These are phyloP conservation scores for Salix brachista DNA, from an alignment of 345 rosid species.

Conservation along the genomic window DNA sequence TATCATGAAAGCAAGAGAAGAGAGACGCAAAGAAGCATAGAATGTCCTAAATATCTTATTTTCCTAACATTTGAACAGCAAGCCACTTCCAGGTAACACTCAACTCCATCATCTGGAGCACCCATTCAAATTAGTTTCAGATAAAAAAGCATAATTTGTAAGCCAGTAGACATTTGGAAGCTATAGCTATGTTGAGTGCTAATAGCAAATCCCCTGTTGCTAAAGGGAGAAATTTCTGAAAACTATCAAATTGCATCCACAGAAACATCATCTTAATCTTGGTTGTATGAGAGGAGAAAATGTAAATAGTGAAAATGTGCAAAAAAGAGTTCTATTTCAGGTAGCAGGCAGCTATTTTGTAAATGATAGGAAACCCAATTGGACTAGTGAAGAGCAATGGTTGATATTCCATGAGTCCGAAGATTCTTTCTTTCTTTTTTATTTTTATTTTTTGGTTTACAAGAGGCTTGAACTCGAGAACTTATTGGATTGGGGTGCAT, in stretches of 20 bases:
- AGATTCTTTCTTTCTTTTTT: no score
- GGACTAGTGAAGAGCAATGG: not conserved
- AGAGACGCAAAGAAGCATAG: not conserved
- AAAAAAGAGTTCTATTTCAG: not conserved
- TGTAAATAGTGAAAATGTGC: not conserved
- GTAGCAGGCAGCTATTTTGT: not conserved
- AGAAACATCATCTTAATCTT: not conserved
- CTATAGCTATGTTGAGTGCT: not conserved
- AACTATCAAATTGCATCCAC: not conserved
- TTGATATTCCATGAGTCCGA: no score
- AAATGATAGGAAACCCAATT: not conserved
- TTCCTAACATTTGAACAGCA: not conserved
- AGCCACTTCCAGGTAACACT: not conserved
- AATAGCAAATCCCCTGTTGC: not conserved
- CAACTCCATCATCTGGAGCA: no score
- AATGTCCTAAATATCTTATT: not conserved
- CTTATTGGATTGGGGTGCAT: no score
- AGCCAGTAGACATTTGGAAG: not conserved
- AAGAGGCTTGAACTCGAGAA: no score
- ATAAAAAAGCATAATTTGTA: not conserved
- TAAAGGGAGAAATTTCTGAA: not conserved
- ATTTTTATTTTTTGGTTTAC: no score
- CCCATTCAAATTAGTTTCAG: not conserved
- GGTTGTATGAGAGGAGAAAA: not conserved
- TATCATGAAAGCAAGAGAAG: slow-evolving; percentile 6